phyloP scores from a whole-genome alignment of 768 basidiomycete species.

The Thelephora aurantiotincta region DNA sequence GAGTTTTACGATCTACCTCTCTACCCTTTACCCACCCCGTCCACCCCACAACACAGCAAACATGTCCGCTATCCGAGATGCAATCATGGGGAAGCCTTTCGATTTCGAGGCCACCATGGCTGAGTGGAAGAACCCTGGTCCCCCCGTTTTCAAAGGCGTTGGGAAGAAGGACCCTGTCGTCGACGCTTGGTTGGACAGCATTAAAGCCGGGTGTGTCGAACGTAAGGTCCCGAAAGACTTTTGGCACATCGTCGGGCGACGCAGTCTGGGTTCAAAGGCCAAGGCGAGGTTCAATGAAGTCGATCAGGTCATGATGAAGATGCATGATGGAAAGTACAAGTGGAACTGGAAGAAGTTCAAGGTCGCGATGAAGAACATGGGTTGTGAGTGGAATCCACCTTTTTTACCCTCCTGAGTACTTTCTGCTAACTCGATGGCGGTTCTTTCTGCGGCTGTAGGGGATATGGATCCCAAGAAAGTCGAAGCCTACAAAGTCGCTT shows the following conservation, averaged over 20 bases:
- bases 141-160: slow-evolving; percentile 53
- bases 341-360: slow-evolving; percentile 81
- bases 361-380: slow-evolving; percentile 69
- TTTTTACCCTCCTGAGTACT: background rate
- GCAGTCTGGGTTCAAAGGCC: slow-evolving; percentile 62
- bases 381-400: slow-evolving; percentile 38
- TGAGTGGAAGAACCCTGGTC: slow-evolving; percentile 38
- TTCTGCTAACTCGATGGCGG: background rate
- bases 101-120: slow-evolving; percentile 56
- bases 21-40: background rate
- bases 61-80: slow-evolving; percentile 40
- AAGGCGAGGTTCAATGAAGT: slow-evolving; percentile 53
- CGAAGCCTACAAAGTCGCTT: slow-evolving; percentile 46
- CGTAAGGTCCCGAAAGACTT: slow-evolving; percentile 65
- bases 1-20: background rate
- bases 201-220: slow-evolving; percentile 58
- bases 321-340: slow-evolving; percentile 63
- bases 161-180: slow-evolving; percentile 55
- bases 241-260: slow-evolving; percentile 73
- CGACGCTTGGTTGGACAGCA: slow-evolving; percentile 58
- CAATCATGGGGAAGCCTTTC: slow-evolving; percentile 70
- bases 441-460: slow-evolving; percentile 31
- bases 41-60: background rate
- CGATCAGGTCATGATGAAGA: slow-evolving; percentile 57
- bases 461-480: slow-evolving; percentile 45